Conservation (phyloP, 805 yeast species). For the Zygotorulaspora chibaensis region DNA sequence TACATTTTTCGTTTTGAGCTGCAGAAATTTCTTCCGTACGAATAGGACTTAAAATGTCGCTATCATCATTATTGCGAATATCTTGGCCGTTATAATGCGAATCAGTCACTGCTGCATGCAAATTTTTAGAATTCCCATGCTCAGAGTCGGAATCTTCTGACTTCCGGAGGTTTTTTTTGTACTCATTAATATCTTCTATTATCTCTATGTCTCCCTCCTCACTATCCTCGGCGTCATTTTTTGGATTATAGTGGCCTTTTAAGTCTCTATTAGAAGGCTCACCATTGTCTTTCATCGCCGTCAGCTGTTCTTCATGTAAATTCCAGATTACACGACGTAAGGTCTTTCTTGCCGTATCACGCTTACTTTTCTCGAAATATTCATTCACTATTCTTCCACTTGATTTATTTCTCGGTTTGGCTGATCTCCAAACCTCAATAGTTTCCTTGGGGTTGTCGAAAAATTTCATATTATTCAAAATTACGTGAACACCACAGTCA, state of each 20-base stretch:
- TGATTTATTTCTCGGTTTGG: slow-evolving; percentile 18
- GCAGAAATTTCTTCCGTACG: too few relatives aligned
- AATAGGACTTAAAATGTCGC: not conserved
- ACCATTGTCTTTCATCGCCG: slow-evolving; percentile 7
- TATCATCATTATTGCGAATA: too few relatives aligned
- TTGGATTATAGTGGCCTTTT: not conserved
- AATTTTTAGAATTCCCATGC: not conserved
- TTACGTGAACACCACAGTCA: slow-evolving; percentile 93
- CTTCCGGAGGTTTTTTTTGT: not conserved
- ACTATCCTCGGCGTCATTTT: slow-evolving; percentile 11
- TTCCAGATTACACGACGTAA: slow-evolving; percentile 24
- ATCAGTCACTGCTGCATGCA: too few relatives aligned
- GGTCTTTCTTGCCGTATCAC: slow-evolving; percentile 26
- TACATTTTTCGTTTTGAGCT: not conserved
- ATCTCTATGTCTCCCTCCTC: slow-evolving; percentile 32
- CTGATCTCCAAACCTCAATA: slow-evolving; percentile 44
- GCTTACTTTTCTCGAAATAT: slow-evolving; percentile 27
- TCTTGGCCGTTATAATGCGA: too few relatives aligned
- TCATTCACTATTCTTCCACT: slow-evolving; percentile 20
- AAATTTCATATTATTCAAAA: slow-evolving; percentile 64
- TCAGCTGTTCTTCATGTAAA: slow-evolving; percentile 22
- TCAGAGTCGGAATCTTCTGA: not conserved
- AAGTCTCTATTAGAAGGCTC: slow-evolving; percentile 9
- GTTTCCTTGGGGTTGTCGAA: slow-evolving; percentile 47
- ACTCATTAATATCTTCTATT: slow-evolving; percentile 20